These are phyloP conservation scores for Auriscalpium vulgare DNA, from an alignment of 768 basidiomycete species.

Conservation along the genomic window DNA sequence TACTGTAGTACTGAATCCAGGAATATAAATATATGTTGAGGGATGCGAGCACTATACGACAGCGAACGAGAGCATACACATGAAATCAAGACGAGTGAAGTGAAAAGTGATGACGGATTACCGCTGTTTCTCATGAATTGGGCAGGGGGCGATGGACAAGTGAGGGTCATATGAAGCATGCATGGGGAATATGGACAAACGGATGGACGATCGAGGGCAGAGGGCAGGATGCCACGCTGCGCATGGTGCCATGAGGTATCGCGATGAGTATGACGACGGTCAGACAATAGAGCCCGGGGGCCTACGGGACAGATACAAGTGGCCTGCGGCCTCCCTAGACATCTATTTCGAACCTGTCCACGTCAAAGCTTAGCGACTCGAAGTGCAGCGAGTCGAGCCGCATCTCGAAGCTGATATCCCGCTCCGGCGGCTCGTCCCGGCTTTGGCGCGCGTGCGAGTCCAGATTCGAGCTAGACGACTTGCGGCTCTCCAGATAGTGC, in stretches of 20 bases:
- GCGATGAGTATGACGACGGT: neutral
- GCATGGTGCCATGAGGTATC: neutral
- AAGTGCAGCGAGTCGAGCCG: constrained; percentile 66
- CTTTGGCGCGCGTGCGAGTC: neutral
- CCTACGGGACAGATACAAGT: neutral
- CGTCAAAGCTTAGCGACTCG: constrained; percentile 61
- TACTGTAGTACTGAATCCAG: too few species aligned
- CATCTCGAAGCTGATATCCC: constrained; percentile 53
- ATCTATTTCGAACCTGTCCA: constrained; percentile 38
- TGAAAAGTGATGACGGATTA: too few species aligned
- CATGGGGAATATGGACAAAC: too few species aligned
- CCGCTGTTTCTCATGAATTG: too few species aligned
- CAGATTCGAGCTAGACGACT: neutral
- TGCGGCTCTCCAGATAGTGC: neutral
- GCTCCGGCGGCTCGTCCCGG: constrained; percentile 2
- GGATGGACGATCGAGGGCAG: too few species aligned
- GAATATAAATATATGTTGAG: too few species aligned
- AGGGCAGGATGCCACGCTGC: too few species aligned
- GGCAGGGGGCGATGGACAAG: too few species aligned
- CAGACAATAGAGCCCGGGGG: neutral
- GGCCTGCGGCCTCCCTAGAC: constrained; percentile 12
- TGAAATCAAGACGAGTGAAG: too few species aligned
- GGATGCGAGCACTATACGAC: too few species aligned
- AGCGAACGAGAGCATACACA: too few species aligned
- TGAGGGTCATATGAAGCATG: too few species aligned